Evolutionary conservation across 176 grass and related monocot genomes (phyloP), one percentile per base, ranked within the genome.

Genomic region (Bolboschoenus planiculmis): DNA sequence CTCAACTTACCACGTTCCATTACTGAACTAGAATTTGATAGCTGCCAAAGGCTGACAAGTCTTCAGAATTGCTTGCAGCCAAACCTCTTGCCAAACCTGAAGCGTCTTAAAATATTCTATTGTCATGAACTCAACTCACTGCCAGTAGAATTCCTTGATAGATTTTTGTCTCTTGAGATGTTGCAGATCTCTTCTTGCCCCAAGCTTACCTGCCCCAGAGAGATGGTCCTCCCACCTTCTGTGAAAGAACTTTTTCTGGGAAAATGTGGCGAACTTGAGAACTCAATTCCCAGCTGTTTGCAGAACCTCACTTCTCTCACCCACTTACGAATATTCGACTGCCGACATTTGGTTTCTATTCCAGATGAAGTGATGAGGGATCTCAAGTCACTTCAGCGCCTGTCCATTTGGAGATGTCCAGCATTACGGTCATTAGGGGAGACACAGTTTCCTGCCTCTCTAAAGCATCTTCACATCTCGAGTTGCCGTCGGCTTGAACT

Each of bases 221-320:
- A 56, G 2, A 55, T 86, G 40, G 13, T 20, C 13, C 60, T 86
- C 10, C 75, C 84, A 10, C 30, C 73, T 40, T 86, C 84, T 1
- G 31, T 80, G 29, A 86, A 86, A 64, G 26, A 3, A 13, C 27
- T 64, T 36, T 0, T 11, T 14, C 57, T 86, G 16, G 1, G 7
- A 10, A 0, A 20, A 33, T 86, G 76, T 34, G 76, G 84, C 4
- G 44, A 80, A 51, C 74, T 86, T 18, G 59, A 68, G 14, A 30
- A 80, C 3, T 57, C 50, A 6, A 26, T 81, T 33, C 59, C 84
- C 37, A 24, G 21, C 9, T 55, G 37, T 23, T 36, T 81, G 29
- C 42, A 55, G 37, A 86, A 86, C 31, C 84, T 80, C 43, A 58
- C 40, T 62, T 81, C 76, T 11, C 76, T 86, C 1, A 30, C 4